Evolutionary conservation across 108 stramenopile species (phyloP).

Genomic region (Nannochloropsis gaditana): DNA sequence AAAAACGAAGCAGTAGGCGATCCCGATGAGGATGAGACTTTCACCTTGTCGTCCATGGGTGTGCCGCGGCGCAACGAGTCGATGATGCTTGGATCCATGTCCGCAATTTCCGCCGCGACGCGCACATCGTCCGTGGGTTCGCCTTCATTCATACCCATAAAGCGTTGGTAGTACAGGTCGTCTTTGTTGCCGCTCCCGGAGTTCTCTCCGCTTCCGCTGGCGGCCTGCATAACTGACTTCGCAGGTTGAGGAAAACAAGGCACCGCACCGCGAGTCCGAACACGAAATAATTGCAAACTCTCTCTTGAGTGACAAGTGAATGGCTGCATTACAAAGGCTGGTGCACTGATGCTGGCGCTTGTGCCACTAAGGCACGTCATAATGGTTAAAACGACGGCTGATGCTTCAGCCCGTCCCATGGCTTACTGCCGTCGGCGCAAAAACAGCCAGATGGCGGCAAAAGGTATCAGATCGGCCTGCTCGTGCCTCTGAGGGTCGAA

Average conservation of each 20-base stretch:
- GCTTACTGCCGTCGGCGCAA: neutral
- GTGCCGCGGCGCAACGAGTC: neutral
- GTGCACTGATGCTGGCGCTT: neutral
- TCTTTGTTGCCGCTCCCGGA: neutral
- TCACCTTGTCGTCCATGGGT: neutral
- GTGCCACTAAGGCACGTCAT: constrained; percentile 1
- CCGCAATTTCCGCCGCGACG: neutral
- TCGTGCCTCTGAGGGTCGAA: no score
- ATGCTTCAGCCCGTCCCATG: neutral
- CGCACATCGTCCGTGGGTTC: neutral
- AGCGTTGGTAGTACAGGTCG: constrained; percentile 19
- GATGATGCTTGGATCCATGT: neutral
- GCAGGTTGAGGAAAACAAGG: neutral
- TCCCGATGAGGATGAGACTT: neutral
- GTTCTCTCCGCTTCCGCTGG: neutral
- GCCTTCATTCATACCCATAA: constrained; percentile 6
- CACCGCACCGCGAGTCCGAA: no score
- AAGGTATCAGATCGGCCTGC: no score
- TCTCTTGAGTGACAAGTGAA: neutral
- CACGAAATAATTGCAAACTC: no score
- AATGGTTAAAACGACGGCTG: neutral
- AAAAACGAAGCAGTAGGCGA: neutral
- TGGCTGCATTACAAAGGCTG: neutral
- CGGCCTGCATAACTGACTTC: neutral
- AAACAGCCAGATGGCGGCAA: no score